Evolutionary conservation across 1,284 basidiomycete genomes (phyloP), one percentile per base, ranked within the genome.

Genomic region (Coniferiporia sulphurascens): DNA sequence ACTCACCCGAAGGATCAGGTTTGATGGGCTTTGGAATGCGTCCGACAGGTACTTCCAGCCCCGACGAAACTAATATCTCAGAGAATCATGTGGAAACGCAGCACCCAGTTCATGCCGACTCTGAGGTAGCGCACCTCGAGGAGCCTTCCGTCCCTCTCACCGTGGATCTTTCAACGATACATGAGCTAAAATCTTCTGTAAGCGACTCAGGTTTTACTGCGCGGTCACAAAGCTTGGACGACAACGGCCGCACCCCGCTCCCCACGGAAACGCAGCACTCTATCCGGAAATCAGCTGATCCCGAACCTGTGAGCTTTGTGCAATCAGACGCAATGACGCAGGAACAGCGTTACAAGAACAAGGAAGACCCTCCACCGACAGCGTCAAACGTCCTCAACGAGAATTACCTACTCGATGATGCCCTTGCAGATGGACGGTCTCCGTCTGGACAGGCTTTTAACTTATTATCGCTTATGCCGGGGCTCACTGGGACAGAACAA

Each of bases 401-500:
- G 17, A 15, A 8, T n/a, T 4, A 46, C 17, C 3, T 46, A 17
- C 19, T n/a, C 44, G 44, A 46, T 3, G 9, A 46, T 46, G 3
- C 35, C n/a, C 6, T 19, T 41, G 27, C 2, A 27, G 36, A 52
- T 17, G 34, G 35, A 36, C n/a, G 2, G 9, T 41, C 35, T 9
- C 21, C 19, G 7, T 21, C 36, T 35, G 32, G 12, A 15, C 6
- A 4, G 9, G 43, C 34, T 45, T 46, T 43, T 3, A 13, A 34
- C 19, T 0, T 50, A 13, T 27, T 56, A 50, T 71, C 73, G 1
- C 72, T 86, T 1, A 71, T 88, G 2, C 68, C 69, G 0, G 74
- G 78, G 3, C 75, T 89, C 0, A 63, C 64, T 0, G 64, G 70
- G 22, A 75, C 78, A 6, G 76, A 74, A 58, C 72, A 76, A 43